Evolutionary conservation across 192 early-diverging fungal species (phyloP), one percentile per base, ranked within the genome.

Genomic region (Geosiphon pyriformis): DNA sequence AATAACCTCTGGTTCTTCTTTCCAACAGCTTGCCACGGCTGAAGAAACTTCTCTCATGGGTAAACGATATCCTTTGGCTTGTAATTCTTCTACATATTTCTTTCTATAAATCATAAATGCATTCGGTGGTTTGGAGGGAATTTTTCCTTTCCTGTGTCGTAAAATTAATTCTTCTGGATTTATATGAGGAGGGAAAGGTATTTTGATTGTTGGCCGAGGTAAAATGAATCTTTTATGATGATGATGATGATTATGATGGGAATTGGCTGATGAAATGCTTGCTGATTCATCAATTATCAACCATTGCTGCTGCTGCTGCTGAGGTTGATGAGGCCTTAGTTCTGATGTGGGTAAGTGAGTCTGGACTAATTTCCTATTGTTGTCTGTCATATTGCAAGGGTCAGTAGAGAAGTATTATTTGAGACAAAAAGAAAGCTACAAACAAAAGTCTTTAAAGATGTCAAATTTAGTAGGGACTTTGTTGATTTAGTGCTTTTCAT

Each of bases 21-120:
- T 54, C 52, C 52, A 54, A 23, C 20, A 7, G 20, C 52, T n/a
- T 20, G 20, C 52, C 4, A 54, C 52, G 20, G 52, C 6, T 7
- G 52, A 4, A 20, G 52, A 54, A 20, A 54, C 26, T 12, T 54
- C 52, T 26, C 26, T 6, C 52, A 54, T 54, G 4, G 18, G 18
- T n/a, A 23, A 54, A 7, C 52, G 52, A 54, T 12, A 54, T 54
- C 52, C 52, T 26, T 20, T 54, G 6, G 52, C 52, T 7, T 54
- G 20, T n/a, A 54, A 26, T 54, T n/a, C 52, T 54, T 54, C 26
- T 7, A 23, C 26, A 26, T 54, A 54, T 26, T 54, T 26, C 26
- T 7, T 54, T n/a, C 52, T 6, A 54, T 54, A 54, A 54, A 54
- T 54, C 20, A 54, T 54, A 54, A 54, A 54, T 54, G 18, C 26